Base-by-base conservation (phyloP, 331 rosid species). In the Arachis monticola region DNA sequence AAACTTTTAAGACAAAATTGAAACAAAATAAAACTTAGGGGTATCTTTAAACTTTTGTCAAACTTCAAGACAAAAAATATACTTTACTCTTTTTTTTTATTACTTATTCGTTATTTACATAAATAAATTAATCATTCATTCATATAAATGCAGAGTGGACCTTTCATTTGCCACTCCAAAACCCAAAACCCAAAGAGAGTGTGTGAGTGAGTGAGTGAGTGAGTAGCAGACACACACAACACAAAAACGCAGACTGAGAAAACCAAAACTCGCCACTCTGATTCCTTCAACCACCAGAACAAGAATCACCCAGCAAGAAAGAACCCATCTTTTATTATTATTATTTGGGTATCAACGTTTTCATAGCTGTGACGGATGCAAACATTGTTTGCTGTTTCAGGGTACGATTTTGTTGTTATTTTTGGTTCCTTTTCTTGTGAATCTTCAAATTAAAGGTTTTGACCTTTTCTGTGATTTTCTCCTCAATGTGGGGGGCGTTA, bases 141-240 rank as follows among this genome's bases (percentile, higher is more conserved):
- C 40, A 35, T 35, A 50, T 7, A 63, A 65, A 8, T 14, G 5
- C 5, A 44, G 14, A 53, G 22, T 53, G 70, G 47, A 22, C 40
- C n/a, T 42, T 70, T 47, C 8, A 32, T 41, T 41, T 31, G 12
- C 32, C 50, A 32, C 4, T 12, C 56, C 83, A 60, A 80, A 67
- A 74, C 75, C 77, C 83, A 68, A 62, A 78, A 67, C 76, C 83
- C 80, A 60, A 60, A 69, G 27, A 31, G 55, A 8, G 63, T 6
- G 72, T 8, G 53, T 2, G n/a, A 22, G 27, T 10, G 27, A 48
- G 12, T 46, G 50, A 46, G n/a, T 48, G 56, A 51, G 56, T 12
- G 40, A 51, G 6, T 12, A 51, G 56, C 56, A 51, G 13, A 51
- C 56, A 51, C 56, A 51, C 22, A 50, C 13, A 10, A 50, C 56